These are phyloP conservation scores for Eucalyptus virginea DNA, from an alignment of 345 rosid genomes.

Conservation along the genomic window DNA sequence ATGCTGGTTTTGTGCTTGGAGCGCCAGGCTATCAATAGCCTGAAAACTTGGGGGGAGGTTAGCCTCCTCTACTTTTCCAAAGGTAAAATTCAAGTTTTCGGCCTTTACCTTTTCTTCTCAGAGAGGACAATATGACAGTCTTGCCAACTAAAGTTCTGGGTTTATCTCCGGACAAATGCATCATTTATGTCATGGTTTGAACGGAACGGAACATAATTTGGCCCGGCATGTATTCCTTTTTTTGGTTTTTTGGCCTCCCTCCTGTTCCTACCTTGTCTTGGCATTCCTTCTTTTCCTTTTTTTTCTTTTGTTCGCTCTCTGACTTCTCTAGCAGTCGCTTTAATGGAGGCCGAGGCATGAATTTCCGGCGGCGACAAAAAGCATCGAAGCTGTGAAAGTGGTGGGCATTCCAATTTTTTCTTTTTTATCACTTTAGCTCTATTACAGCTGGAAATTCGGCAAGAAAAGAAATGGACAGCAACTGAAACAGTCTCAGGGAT, in stretches of 20 bases:
- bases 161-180: not conserved
- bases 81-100: not conserved
- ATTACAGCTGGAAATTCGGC: not conserved
- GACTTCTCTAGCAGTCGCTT: not conserved
- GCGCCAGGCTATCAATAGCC: not conserved
- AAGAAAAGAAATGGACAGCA: not conserved
- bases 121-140: not conserved
- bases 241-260: not conserved
- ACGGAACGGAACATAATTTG: not conserved
- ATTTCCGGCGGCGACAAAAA: slow-evolving; percentile 47
- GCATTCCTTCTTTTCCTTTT: not conserved
- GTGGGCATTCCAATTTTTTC: not conserved
- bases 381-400: slow-evolving; percentile 13
- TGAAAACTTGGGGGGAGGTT: not conserved
- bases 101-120: not conserved
- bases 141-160: not conserved
- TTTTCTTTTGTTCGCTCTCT: not conserved
- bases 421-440: not conserved
- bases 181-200: not conserved
- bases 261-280: not conserved
- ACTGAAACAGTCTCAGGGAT: not conserved
- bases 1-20: not conserved
- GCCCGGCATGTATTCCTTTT: not conserved
- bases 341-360: slow-evolving; percentile 52
- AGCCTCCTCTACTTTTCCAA: not conserved